Base-by-base conservation (phyloP, 768 basidiomycete genomes). In the Collybiopsis confluens region DNA sequence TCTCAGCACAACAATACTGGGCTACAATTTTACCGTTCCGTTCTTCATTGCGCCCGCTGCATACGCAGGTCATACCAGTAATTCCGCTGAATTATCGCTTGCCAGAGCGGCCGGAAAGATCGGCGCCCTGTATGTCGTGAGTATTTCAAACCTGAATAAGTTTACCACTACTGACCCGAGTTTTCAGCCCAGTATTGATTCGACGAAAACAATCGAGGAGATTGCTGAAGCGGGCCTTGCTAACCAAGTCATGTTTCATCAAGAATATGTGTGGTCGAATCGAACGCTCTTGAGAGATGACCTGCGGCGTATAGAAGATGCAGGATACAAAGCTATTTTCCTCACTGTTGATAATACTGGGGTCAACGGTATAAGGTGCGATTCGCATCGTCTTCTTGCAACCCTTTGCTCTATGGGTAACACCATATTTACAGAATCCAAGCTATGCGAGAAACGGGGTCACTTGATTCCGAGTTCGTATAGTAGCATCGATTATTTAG, bases 31-130 rank as follows among this genome's bases (percentile, higher is more conserved):
- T 35, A 56, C 60, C 3, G 59, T 74, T 5, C 78, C 78, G 8
- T 63, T 78, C 52, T 77, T 73, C 58, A 72, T 76, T 56, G 70
- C 73, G 1, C 76, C 76, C 5, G 73, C 76, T 8, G 76, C 73
- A 15, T 53, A 66, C 11, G 68, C 67, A 1, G 60, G 65, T 0
- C 64, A 75, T 18, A 75, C 76, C 2, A 74, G 77, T 58, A 71
- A 74, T 18, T 60, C 70, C 3, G 78, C 76, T 9, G 78, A 80
- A 57, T 61, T 72, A 10, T 76, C 75, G 48, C 61, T 78, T 35
- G 73, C 72, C 1, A 62, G 65, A 9, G 76, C 71, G 2, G 75
- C 76, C 3, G 75, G 72, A 1, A 62, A 64, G 33, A 65, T 65
- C 21, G 74, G 73, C 10, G 70, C 76, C 56, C 58, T 78, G 4